These are phyloP conservation scores for Saccharomyces hybrid DNA, from an alignment of 1,139 yeast genomes.

Conservation along the genomic window DNA sequence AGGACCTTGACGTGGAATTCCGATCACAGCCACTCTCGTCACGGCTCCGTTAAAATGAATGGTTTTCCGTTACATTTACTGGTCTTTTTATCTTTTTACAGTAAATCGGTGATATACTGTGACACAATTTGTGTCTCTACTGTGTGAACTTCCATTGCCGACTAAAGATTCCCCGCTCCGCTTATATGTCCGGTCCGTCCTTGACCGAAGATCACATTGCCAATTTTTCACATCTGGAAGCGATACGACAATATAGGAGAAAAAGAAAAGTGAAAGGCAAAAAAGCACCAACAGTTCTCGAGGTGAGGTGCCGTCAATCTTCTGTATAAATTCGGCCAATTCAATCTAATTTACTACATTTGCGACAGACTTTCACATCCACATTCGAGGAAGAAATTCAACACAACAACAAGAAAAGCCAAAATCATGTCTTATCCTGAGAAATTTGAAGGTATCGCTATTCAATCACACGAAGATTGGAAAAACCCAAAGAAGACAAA, in stretches of 20 bases:
- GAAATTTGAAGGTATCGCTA: constrained; percentile 42
- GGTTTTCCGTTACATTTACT: neutral
- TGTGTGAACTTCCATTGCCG: neutral
- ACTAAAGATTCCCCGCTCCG: neutral
- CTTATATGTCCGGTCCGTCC: neutral
- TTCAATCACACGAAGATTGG: constrained; percentile 39
- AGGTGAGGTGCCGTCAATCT: neutral
- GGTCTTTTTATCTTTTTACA: neutral
- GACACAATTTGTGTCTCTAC: neutral
- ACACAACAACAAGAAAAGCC: neutral
- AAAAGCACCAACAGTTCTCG: neutral
- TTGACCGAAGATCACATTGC: neutral
- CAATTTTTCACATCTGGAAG: neutral
- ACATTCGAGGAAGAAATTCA: neutral
- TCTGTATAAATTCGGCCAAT: neutral
- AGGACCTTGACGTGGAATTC: neutral
- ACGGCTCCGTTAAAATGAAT: neutral
- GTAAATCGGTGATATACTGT: neutral
- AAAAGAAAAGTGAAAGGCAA: neutral
- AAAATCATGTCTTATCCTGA: constrained; percentile 33
- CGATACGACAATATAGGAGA: neutral
- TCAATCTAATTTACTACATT: neutral
- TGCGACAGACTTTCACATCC: neutral
- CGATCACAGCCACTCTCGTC: neutral
- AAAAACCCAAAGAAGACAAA: constrained; percentile 36